Base-by-base conservation (phyloP, 2,329 filamentous ascomycete genomes). In the Colletotrichum higginsianum region DNA sequence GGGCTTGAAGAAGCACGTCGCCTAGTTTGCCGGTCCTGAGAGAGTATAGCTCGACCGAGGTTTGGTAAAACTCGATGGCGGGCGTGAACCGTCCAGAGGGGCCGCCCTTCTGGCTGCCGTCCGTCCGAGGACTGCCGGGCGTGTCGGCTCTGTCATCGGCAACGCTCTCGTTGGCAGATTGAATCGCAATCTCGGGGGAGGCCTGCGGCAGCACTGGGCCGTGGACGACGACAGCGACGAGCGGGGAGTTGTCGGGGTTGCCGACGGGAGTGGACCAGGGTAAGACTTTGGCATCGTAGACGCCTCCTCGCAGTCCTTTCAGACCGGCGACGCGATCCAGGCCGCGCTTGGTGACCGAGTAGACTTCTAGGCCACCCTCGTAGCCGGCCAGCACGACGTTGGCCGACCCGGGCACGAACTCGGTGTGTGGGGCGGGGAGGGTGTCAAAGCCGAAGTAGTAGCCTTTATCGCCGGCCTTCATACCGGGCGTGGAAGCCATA, bases 31-130 rank as follows among this genome's bases (percentile, higher is more conserved):
- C 91, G n/a, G 91, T 93, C 75, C 89, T 90, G 71, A 98, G 84
- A 1, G 95, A 98, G 81, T 96, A 97, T 0, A 98, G 85, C 76
- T 98, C 94, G 7, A 98, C 94, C 0, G 92, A 92, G 0, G 95
- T 98, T 81, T 97, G 95, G 77, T 96, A 97, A 57, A 87, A 87
- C 61, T 89, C 88, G 70, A 91, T 85, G 6, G 80, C 75, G 49
- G 82, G 75, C 49, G 78, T 72, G 65, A 78, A 75, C 65, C 81
- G 83, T 44, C 76, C 82, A 64, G 80, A 76, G 67, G 76, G 76
- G 56, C 76, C 78, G 55, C 81, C 82, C 74, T 82, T 81, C 74
- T 80, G 84, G 49, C 81, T 77, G 66, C 78, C 78, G 23, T 82
- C 81, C 5, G 82, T 79, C 75, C 84, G 80, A 62, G 85, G 81